Conservation (phyloP, 23 red algal genomes). For the Gracilaria gracilis region DNA sequence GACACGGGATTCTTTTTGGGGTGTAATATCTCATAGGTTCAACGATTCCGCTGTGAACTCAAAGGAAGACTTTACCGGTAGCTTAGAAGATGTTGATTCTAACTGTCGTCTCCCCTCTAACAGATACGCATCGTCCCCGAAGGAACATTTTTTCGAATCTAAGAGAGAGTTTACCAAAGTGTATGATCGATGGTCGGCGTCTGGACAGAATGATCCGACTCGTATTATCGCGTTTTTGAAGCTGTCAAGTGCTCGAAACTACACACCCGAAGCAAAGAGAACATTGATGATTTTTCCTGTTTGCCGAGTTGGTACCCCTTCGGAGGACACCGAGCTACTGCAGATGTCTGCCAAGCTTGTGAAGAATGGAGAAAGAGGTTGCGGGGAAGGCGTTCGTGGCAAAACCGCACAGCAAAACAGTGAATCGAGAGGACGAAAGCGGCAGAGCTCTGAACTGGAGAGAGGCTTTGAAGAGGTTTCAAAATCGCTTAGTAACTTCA, state of each 20-base stretch:
- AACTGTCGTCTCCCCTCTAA: neutral
- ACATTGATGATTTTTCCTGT: neutral
- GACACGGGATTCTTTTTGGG: neutral
- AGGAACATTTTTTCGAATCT: neutral
- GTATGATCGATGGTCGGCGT: neutral
- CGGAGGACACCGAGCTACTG: neutral
- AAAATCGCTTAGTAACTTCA: neutral
- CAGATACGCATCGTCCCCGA: neutral
- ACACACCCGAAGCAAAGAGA: neutral
- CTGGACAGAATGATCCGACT: slow-evolving; percentile 24
- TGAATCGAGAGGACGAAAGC: neutral
- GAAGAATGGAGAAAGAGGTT: neutral
- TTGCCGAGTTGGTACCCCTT: neutral
- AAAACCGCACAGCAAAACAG: neutral
- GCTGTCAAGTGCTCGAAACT: neutral
- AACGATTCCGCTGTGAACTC: neutral
- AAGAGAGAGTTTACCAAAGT: neutral
- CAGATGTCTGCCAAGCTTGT: neutral
- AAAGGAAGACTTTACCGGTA: neutral
- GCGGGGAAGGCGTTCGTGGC: neutral
- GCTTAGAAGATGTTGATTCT: slow-evolving; percentile 11
- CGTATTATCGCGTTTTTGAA: neutral
- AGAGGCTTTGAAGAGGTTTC: neutral
- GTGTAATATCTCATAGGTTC: neutral
- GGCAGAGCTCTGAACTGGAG: neutral